Conservation (phyloP, 495 filamentous ascomycete species). For the Cercophora scortea region DNA sequence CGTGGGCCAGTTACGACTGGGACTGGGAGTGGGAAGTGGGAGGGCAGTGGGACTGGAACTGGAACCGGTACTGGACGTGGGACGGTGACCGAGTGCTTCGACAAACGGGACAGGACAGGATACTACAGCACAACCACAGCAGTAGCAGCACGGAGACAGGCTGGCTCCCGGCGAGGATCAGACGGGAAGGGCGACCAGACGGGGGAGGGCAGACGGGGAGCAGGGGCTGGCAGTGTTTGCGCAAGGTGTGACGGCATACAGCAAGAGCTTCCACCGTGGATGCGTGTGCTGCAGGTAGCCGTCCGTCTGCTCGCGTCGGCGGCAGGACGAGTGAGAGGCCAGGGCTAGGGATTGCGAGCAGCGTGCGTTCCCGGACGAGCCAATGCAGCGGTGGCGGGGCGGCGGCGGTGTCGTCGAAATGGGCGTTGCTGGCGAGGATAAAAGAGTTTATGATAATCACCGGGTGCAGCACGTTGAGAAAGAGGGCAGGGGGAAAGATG, state of each 20-base stretch:
- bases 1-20: too few relatives aligned
- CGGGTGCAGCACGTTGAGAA: too few relatives aligned
- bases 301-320: conserved; percentile 1
- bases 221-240: conserved; percentile 14
- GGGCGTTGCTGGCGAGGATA: conserved; percentile 3
- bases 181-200: conserved; percentile 1
- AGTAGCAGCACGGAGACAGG: not conserved
- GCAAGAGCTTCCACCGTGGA: not conserved
- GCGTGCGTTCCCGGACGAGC: conserved; percentile 9
- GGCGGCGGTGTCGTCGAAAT: not conserved
- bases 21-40: not conserved
- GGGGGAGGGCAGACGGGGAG: not conserved
- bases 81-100: too few relatives aligned
- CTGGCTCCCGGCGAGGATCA: not conserved
- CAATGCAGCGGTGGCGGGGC: conserved; percentile 8
- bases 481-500: too few relatives aligned
- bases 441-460: too few relatives aligned
- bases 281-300: conserved; percentile 18
- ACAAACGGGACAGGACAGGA: not conserved
- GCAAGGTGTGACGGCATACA: conserved; percentile 21
- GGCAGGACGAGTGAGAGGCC: conserved; percentile 8
- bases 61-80: too few relatives aligned
- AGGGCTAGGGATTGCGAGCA: conserved; percentile 3
- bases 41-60: not conserved
- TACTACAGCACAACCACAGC: not conserved